Evolutionary conservation across 306 rosid genomes (phyloP), one percentile per base, ranked within the genome.

Genomic region (Vigna hirtella): DNA sequence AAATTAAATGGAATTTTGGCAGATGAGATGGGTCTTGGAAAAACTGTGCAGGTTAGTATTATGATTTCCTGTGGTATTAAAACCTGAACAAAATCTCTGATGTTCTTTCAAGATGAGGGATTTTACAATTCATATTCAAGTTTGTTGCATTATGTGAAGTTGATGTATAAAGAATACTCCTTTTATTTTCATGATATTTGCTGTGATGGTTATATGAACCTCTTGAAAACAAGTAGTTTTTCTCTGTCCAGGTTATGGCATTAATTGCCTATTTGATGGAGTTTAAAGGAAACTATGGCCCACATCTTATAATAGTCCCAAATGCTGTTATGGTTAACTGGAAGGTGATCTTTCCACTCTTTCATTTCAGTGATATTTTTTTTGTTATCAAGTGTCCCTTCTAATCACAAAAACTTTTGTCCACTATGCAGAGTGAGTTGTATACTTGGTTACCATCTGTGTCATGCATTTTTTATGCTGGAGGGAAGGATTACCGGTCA

Each of bases 11-110:
- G 98, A 79, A 94, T 94, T 64, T 87, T 94, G 77, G 98, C 98
- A 26, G 98, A 94, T 87, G 98, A 94, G 91, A 94, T 94, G 98
- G 98, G 98, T 84, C 97, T 94, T 85, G 98, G 98, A 40, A 94
- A 94, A 87, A 94, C 98, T 12, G 98, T 94, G 43, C 98, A 94
- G 98, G 98, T 94, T 66, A 77, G 84, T 71, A 59, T 79, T 64
- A 77, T 57, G 68, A 50, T 40, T 61, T 64, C 70, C 32, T 64
- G 56, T 56, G 45, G 52, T 63, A 17, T 74, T 73, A 32, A 68
- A 2, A 45, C 16, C 48, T 66, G 78, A 64, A 72, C 76, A 80
- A 52, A 40, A 32, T 50, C 51, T 22, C 20, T 36, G 9, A 48
- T 34, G 26, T 56, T 38, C 70, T 79, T 72, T 71, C 9, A 24